Evolutionary conservation across 139 green algal genomes (phyloP), one percentile per base, ranked within the genome.

Genomic region (Chlamydomonas sp.): DNA sequence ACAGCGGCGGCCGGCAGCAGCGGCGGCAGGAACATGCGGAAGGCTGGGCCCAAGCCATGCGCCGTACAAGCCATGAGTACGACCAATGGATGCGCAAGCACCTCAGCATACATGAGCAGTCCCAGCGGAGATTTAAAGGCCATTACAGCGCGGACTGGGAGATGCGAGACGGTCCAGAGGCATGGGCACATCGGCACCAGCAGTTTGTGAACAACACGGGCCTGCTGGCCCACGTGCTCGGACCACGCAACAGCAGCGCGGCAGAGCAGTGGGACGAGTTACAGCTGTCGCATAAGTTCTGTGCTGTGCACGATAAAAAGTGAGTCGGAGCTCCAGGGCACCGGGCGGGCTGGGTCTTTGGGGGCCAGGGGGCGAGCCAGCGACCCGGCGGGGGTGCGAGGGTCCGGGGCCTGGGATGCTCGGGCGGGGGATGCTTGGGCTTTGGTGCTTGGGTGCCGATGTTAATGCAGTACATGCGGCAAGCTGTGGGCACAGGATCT

Each of bases 141-240:
- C 79, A 79, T 20, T 71, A 71, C 20, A 12, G 62, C 7, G 80
- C 80, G 83, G 83, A 87, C 20, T 87, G 83, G 83, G 83, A 87
- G 83, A 74, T 76, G 83, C 83, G 83, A 1, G 73, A 80, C 3
- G 6, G 14, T 60, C 12, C 68, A 18, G 71, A 75, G 15, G 20
- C 59, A 5, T 3, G 8, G 58, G 5, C 3, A 4, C 83, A 31
- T 4, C 6, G 16, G 2, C 59, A 31, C 10, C 83, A 87, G 83
- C 58, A 16, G 12, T 81, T 61, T 49, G 7, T 80, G 15, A 49
- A 87, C 72, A 73, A 73, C n/a, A 80, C 7, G 12, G 59, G n/a
- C 62, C 80, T 72, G 83, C 61, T 80, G 61, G 80, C 83, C 1
- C n/a, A 61, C 3, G 83, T 73, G 17, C 83, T 87, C 31, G 83